Evolutionary conservation across 345 rosid genomes (phyloP), one percentile per base, ranked within the genome.

Genomic region (Orychophragmus violaceus): DNA sequence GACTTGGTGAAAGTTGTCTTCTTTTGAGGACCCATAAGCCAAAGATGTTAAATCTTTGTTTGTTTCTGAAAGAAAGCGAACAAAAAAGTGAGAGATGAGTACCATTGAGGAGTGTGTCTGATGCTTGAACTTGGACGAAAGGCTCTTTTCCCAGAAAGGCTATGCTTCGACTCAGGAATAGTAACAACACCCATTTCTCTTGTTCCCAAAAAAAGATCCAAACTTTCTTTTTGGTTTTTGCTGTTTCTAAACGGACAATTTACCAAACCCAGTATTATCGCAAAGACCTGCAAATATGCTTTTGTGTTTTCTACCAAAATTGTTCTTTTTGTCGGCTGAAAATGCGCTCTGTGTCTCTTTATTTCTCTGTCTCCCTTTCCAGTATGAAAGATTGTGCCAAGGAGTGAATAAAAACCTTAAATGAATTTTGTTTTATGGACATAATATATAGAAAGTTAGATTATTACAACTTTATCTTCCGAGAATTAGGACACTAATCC

Each of bases 61-160:
- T 18, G 24, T 8, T 18, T 32, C 12, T 32, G 36, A 5, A 10
- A 33, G 48, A 14, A 3, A 14, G 4, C 1, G 59, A 29, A 36
- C n/a, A 8, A 53, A n/a, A 21, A 56, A 45, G 48, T 32, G 39
- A 66, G 25, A 49, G 18, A 49, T 6, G 35, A 63, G 37, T 84
- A 92, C 96, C 98, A 92, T 84, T 87, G 96, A 55, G 96, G 82
- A 71, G 93, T 88, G 77, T 92, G 93, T 71, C 95, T 84, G 62
- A 86, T 87, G 41, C 88, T 89, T 8, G 96, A 89, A 68, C 83
- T 84, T 14, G 96, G 95, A 57, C 98, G 95, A 79, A 86, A 89
- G 1, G 88, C 65, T 79, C 88, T 83, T 86, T 92, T 92, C 53
- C 89, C 88, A 1, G 91, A 71, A 19, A 83, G 78, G 65, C 85